These are phyloP conservation scores for Nitzschia putrida DNA, from an alignment of 108 stramenopile species.

Conservation along the genomic window DNA sequence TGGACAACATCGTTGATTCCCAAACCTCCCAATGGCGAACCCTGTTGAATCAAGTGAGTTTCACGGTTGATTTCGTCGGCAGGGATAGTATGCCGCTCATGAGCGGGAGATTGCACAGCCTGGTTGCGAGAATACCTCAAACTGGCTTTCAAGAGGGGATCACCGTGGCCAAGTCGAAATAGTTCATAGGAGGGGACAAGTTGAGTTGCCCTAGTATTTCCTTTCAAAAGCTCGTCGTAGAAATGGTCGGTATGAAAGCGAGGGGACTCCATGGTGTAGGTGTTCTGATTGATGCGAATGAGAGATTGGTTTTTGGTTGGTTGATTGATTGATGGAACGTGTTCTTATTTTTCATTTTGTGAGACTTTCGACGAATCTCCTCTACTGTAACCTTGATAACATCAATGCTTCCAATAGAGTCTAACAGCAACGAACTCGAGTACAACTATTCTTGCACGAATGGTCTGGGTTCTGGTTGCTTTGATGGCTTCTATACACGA, in stretches of 20 bases:
- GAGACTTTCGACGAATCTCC: too few relatives aligned
- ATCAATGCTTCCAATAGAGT: too few relatives aligned
- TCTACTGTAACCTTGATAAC: too few relatives aligned
- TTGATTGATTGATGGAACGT: not conserved
- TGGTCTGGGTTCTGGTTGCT: too few relatives aligned
- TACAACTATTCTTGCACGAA: too few relatives aligned
- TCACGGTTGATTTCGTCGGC: not conserved
- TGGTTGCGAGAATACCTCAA: not conserved
- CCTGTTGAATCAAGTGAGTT: constrained; percentile 8
- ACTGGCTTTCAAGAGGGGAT: constrained; percentile 21
- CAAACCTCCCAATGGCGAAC: constrained; percentile 5
- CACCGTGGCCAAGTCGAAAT: constrained; percentile 23
- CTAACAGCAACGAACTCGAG: too few relatives aligned
- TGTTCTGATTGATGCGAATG: not conserved
- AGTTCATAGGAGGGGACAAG: constrained; percentile 6
- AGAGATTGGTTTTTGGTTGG: constrained; percentile 3
- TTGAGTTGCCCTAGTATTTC: constrained; percentile 12
- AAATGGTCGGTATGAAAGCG: constrained; percentile 15
- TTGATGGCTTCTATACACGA: too few relatives aligned
- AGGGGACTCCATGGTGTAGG: not conserved
- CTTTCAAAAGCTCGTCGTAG: constrained; percentile 3
- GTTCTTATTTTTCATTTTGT: too few relatives aligned
- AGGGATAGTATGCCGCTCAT: not conserved
- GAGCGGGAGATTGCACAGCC: not conserved
- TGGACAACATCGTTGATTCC: constrained; percentile 18